Evolutionary conservation across 306 rosid species (phyloP).

Genomic region (Cercis canadensis): DNA sequence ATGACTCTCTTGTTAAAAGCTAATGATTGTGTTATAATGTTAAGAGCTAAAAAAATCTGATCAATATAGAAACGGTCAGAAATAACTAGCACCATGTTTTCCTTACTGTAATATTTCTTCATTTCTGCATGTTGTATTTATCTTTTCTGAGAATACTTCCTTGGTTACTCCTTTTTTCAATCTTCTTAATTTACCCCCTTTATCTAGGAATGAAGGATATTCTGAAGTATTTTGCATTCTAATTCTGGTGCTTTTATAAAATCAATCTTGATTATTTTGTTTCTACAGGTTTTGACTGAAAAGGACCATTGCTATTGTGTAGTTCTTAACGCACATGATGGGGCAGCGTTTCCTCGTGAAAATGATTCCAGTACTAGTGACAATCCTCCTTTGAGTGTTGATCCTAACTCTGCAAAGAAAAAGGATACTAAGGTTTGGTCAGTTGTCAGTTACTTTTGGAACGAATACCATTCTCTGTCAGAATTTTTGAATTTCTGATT

Average conservation of each 20-base stretch:
- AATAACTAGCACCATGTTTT: neutral
- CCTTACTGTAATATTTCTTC: conserved; percentile 11
- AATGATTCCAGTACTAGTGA: conserved; percentile 60
- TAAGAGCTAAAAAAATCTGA: conserved; percentile 13
- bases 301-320: conserved; percentile 95
- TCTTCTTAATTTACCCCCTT: conserved; percentile 32
- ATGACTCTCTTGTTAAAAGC: conserved; percentile 26
- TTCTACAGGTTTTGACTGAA: conserved; percentile 87
- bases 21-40: conserved; percentile 21
- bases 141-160: conserved; percentile 21
- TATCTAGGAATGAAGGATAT: conserved; percentile 24
- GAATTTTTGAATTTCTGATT: conserved; percentile 14
- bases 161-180: neutral
- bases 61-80: conserved; percentile 16
- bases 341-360: conserved; percentile 88
- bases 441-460: conserved; percentile 25
- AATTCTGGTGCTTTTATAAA: conserved; percentile 24
- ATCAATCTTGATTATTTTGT: conserved; percentile 34
- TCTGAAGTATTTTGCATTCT: conserved; percentile 23
- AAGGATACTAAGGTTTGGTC: conserved; percentile 73
- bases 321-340: conserved; percentile 94
- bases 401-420: conserved; percentile 44
- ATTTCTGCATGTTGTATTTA: conserved; percentile 14
- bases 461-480: conserved; percentile 26
- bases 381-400: conserved; percentile 41